These are phyloP conservation scores for Sugiyamaella mastotermitis DNA, from an alignment of 805 yeast genomes.

Conservation along the genomic window DNA sequence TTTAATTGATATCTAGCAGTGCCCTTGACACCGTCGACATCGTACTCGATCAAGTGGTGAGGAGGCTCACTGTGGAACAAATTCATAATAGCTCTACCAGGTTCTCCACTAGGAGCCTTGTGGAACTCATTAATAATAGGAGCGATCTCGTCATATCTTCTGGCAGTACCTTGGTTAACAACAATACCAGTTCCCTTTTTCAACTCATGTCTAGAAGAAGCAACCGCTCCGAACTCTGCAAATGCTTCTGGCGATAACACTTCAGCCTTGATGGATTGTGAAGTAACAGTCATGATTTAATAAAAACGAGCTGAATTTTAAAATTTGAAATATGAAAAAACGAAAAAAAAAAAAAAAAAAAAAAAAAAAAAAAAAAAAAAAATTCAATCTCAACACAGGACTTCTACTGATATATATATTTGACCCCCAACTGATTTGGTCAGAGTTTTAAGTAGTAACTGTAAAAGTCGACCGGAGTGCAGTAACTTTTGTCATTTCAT, in stretches of 20 bases:
- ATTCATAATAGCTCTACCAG: constrained; percentile 68
- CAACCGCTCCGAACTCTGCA: constrained; percentile 64
- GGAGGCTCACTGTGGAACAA: constrained; percentile 80
- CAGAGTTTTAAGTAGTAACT: no score
- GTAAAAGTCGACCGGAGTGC: no score
- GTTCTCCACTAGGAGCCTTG: constrained; percentile 40
- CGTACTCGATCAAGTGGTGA: constrained; percentile 41
- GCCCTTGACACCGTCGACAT: constrained; percentile 6
- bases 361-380: no score
- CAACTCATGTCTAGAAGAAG: constrained; percentile 73
- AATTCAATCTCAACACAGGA: no score
- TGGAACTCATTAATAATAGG: constrained; percentile 51
- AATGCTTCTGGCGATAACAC: constrained; percentile 63
- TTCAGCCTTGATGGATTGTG: constrained; percentile 43
- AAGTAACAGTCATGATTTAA: no score
- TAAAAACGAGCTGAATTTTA: no score
- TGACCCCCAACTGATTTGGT: no score
- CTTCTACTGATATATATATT: no score
- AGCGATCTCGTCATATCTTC: constrained; percentile 67
- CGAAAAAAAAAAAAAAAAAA: no score
- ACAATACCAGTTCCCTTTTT: constrained; percentile 37
- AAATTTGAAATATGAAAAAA: no score
- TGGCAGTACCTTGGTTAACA: constrained; percentile 95
- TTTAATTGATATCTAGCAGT: constrained; percentile 41
- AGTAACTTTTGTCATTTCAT: no score